Conservation (phyloP, 352 stramenopile species). For the Blastocystis sp. region DNA sequence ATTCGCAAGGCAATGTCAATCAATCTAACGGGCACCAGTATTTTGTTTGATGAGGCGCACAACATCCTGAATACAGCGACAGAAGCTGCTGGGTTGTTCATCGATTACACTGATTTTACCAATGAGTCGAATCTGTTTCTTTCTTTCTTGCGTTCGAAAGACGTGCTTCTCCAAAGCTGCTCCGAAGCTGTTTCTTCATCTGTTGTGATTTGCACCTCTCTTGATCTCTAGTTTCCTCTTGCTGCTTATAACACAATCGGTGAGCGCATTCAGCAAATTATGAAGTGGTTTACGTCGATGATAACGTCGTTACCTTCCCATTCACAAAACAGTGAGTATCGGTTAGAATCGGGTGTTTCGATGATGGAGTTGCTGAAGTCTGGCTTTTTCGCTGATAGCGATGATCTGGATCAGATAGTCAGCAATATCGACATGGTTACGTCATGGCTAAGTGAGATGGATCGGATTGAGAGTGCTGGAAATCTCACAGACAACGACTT, state of each 20-base stretch:
- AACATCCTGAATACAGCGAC: slow-evolving; percentile 89
- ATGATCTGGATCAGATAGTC: neutral
- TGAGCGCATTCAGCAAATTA: neutral
- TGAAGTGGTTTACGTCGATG: neutral
- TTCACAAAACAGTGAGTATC: neutral
- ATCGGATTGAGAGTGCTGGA: too few relatives aligned
- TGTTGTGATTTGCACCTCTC: too few relatives aligned
- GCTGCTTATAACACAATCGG: neutral
- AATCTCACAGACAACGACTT: neutral
- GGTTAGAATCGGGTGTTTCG: neutral
- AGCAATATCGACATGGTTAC: neutral
- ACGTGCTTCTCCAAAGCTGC: neutral
- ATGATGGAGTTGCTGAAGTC: slow-evolving; percentile 13
- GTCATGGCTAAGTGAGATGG: neutral
- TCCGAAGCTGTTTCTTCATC: neutral
- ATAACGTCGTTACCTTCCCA: neutral
- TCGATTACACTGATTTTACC: neutral
- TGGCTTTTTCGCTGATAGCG: neutral
- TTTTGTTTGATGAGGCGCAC: slow-evolving; percentile 99
- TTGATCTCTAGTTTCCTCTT: neutral
- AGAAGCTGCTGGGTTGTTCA: slow-evolving; percentile 85
- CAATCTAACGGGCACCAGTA: slow-evolving; percentile 85
- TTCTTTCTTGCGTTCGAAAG: neutral
- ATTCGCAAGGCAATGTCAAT: slow-evolving; percentile 76
- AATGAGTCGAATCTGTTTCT: neutral